Evolutionary conservation across 176 grass and related monocot genomes (phyloP).

Genomic region (Calamus simplicifolius): DNA sequence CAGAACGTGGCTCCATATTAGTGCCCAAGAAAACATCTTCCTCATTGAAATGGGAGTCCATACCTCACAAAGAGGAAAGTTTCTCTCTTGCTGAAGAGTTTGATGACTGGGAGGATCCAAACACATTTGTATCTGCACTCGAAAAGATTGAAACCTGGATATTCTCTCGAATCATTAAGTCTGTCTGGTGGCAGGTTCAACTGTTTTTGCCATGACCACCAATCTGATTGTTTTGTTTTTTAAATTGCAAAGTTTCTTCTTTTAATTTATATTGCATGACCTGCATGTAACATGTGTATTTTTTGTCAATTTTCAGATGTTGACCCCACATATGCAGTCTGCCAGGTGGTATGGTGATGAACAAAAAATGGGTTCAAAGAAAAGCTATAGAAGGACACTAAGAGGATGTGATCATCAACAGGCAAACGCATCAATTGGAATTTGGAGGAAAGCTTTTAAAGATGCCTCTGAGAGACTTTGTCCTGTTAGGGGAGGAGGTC

Average conservation of each 20-base stretch:
- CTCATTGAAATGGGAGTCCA: conserved; percentile 74
- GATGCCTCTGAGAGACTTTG: conserved; percentile 85
- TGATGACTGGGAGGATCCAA: conserved; percentile 74
- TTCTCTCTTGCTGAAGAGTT: conserved; percentile 58
- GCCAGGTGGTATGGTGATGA: conserved; percentile 21
- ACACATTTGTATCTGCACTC: conserved; percentile 74
- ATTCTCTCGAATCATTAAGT: conserved; percentile 75
- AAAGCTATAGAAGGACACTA: conserved; percentile 47
- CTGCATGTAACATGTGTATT: background rate
- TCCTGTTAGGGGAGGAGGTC: conserved; percentile 63
- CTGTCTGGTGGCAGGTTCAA: conserved; percentile 95
- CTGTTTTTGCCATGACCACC: background rate
- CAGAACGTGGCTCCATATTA: conserved; percentile 31
- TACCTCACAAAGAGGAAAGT: conserved; percentile 77
- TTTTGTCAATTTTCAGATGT: conserved; percentile 38
- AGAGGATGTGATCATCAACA: conserved; percentile 48
- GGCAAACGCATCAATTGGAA: conserved; percentile 63
- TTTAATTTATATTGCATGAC: no score
- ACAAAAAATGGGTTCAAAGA: conserved; percentile 39
- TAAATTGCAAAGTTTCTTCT: background rate
- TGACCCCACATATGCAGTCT: conserved; percentile 88
- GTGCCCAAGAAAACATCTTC: conserved; percentile 46
- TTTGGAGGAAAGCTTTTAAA: conserved; percentile 93
- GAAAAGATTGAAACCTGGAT: conserved; percentile 94
- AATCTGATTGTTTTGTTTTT: background rate